Evolutionary conservation across 2,329 filamentous ascomycete species (phyloP), one percentile per base, ranked within the genome.

Genomic region (Penicillium sp.): DNA sequence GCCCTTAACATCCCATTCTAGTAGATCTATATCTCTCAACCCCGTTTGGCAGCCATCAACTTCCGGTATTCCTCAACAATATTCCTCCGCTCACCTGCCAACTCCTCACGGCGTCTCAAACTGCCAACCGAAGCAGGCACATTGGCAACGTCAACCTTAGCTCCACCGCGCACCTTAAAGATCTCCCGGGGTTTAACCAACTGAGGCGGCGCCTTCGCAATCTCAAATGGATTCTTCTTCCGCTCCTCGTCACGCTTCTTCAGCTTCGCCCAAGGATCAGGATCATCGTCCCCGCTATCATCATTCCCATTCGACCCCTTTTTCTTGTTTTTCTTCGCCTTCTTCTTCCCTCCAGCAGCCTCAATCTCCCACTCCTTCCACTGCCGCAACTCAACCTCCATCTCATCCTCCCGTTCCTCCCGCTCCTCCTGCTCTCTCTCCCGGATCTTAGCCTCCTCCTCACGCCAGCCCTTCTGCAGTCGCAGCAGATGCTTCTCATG

Each of bases 361-460:
- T 81, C 82, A 19, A 80, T 77, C n/a, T 83, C 80, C 58, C 86
- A 84, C 42, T 88, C 72, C 59, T 88, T 86, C 63, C 84, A 85
- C 38, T 83, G 77, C 65, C 88, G 85, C 47, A 84, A 74, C 56
- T 87, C 84, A 48, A 89, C 87, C 47, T 80, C 72, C 67, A 83
- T 78, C 52, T 83, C 80, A 43, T 88, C 85, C 51, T 82, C 83
- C 63, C 84, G 79, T 48, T 87, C 86, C 62, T 86, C 86, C 50
- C 82, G 79, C 82, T 89, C 91, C 63, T 93, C 89, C 42, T 88
- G 87, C 70, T 92, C 90, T 61, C 90, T 81, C 67, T 89, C 89
- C 65, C 87, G 86, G 79, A 81, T 74, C 53, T 73, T 70, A 19
- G 69, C 76, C 31, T 84, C 81, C 44, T 80, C 79, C 58, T 80